Evolutionary conservation across 1,284 basidiomycete genomes (phyloP), one percentile per base, ranked within the genome.

Genomic region (Pseudozyma hubeiensis): DNA sequence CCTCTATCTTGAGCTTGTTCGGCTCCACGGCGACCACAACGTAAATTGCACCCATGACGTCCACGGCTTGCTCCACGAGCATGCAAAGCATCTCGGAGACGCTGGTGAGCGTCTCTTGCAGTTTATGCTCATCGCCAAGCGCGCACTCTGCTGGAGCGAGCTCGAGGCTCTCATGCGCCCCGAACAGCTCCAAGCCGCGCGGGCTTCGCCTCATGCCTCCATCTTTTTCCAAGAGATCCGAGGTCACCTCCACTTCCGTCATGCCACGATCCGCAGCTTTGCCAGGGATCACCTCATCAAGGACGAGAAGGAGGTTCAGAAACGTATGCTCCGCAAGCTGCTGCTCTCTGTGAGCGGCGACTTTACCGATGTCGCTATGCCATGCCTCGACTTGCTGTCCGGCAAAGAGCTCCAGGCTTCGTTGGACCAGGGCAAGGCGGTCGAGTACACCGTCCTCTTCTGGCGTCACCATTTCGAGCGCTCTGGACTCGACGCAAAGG

Each of bases 1-100:
- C n/a, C 48, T 76, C 30, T 75, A 79, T 58, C 71, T 75, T 39
- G 75, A 47, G 53, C 77, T 72, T 49, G 11, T 57, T 57, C 39
- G 64, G 50, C 50, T 45, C 50, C 19, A 40, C 37, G 19, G 35
- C 49, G 35, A 51, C 3, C 49, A 40, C 35, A 40, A 40, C 37
- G 24, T 29, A 0, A 19, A 51, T 9, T 51, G 49, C 49, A 30
- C 35, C 4, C 49, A 29, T 30, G 49, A 40, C 29, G 8, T 51
- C 24, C 35, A 51, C 37, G 34, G 14, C 4, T 16, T 51, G 35
- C 24, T 51, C 19, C 35, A 51, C 13, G 37, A 40, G 17, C 49
- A 51, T 10, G 35, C 49, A 7, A 39, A 40, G 19, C 49, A 51
- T 11, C 49, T 51, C 13, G 49, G 49, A 24, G 19, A 51, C 2